Percentiles rank a stretch among this genome's conserved stretches.
Conservation (phyloP, 495 filamentous ascomycete genomes). For the Diplogelasinospora grovesii region DNA sequence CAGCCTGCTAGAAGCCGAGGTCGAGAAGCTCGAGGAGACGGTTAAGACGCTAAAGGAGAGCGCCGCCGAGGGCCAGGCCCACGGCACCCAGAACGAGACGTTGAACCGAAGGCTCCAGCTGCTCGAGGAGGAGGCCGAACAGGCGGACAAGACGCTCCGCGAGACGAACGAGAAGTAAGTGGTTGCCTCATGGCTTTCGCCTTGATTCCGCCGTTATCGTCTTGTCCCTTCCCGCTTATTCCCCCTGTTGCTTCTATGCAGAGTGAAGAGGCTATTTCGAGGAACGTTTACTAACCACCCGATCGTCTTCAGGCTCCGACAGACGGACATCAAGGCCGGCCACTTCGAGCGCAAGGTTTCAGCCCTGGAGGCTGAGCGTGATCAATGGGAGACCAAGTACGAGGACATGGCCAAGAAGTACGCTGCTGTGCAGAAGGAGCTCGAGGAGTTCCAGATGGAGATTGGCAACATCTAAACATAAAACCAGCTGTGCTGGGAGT, state of each 20-base stretch:
- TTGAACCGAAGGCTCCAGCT: conserved; percentile 88
- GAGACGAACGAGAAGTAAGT: conserved; percentile 98
- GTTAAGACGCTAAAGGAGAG: conserved; percentile 74
- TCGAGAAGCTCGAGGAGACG: conserved; percentile 76
- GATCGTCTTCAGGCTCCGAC: conserved; percentile 64
- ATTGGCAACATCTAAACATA: conserved; percentile 77
- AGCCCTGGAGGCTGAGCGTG: conserved; percentile 80
- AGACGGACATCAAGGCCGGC: conserved; percentile 97
- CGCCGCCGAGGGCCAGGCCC: conserved; percentile 64
- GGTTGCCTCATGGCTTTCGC: not conserved
- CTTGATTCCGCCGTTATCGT: not conserved
- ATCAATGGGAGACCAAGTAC: conserved; percentile 93
- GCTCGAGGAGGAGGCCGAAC: conserved; percentile 94
- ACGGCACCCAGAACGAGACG: conserved; percentile 78
- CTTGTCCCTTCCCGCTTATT: not conserved
- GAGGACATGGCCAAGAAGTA: conserved; percentile 94
- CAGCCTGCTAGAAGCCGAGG: conserved; percentile 74
- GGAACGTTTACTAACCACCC: conserved; percentile 10
- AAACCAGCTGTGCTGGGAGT: not conserved
- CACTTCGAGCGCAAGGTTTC: conserved; percentile 99
- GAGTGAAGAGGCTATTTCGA: no score
- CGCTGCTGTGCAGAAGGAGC: conserved; percentile 74
- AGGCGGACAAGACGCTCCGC: conserved; percentile 86
- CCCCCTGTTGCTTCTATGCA: not conserved
- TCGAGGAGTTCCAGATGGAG: conserved; percentile 80